A percentile compares a stretch with the other conserved stretches of the same genome.
These are phyloP conservation scores for Penicillium pulvis DNA, from an alignment of 495 filamentous ascomycete genomes.

Conservation along the genomic window DNA sequence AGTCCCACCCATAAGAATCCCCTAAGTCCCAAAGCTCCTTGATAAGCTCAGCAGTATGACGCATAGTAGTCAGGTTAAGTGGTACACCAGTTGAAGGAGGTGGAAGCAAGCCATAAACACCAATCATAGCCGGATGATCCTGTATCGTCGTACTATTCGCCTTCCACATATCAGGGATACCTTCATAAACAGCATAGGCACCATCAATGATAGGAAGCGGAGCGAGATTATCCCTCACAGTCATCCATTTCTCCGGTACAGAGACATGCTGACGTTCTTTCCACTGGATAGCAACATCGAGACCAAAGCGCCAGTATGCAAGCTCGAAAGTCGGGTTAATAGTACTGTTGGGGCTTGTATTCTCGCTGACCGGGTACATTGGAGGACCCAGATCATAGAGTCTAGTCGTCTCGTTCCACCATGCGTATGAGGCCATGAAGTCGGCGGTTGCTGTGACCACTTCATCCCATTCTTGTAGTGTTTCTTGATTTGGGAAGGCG, in stretches of 20 bases:
- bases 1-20: slow-evolving; percentile 21
- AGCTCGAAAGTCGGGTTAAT: slow-evolving; percentile 23
- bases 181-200: slow-evolving; percentile 21
- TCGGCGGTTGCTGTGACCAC: slow-evolving; percentile 14
- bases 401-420: slow-evolving; percentile 20
- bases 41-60: slow-evolving; percentile 12
- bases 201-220: slow-evolving; percentile 18
- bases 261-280: slow-evolving; percentile 11
- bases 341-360: slow-evolving; percentile 20
- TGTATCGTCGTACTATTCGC: slow-evolving; percentile 4
- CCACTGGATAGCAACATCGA: slow-evolving; percentile 17
- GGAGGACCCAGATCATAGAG: slow-evolving; percentile 24
- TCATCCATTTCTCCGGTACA: slow-evolving; percentile 12
- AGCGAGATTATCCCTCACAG: slow-evolving; percentile 19
- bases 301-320: slow-evolving; percentile 22
- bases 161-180: slow-evolving; percentile 24
- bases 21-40: slow-evolving; percentile 15
- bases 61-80: slow-evolving; percentile 10
- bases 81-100: neutral
- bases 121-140: slow-evolving; percentile 18
- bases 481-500: neutral
- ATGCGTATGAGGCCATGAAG: slow-evolving; percentile 23
- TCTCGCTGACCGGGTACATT: slow-evolving; percentile 23
- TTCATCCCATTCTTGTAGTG: slow-evolving; percentile 16
- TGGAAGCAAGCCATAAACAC: slow-evolving; percentile 20